Conservation (phyloP, 2,329 filamentous ascomycete genomes). For the Calonectria multiphialidica region DNA sequence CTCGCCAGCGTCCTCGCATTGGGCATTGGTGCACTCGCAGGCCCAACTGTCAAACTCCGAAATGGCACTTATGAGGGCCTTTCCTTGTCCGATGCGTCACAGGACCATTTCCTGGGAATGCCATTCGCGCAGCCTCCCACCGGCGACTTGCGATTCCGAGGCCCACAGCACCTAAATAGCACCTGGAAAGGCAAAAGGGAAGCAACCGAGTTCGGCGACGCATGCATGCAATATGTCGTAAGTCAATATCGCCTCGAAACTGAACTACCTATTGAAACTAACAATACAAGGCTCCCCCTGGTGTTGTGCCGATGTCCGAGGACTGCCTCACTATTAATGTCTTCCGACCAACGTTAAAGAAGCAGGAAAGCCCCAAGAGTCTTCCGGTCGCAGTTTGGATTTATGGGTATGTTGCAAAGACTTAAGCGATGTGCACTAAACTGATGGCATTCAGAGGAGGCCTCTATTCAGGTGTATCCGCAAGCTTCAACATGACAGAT, state of each 20-base stretch:
- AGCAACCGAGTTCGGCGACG: not conserved
- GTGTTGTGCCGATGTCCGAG: conserved; percentile 1
- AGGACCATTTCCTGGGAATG: conserved; percentile 4
- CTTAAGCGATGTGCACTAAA: not conserved
- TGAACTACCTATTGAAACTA: not conserved
- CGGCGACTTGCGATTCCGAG: not conserved
- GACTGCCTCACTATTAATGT: conserved; percentile 6
- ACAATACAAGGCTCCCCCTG: not conserved
- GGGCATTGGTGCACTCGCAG: not conserved
- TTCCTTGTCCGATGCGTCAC: not conserved
- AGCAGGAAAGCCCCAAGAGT: not conserved
- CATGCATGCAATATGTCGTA: conserved; percentile 9
- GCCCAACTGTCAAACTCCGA: not conserved
- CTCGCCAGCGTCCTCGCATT: not conserved
- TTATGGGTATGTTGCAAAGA: not conserved
- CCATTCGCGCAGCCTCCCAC: conserved; percentile 4
- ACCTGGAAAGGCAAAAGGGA: not conserved
- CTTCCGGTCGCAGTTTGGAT: conserved; percentile 8
- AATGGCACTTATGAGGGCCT: conserved; percentile 11
- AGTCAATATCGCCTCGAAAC: not conserved
- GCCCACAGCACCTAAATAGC: not conserved
- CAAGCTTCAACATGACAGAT: conserved; percentile 3
- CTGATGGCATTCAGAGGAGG: not conserved
- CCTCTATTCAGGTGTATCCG: not conserved
- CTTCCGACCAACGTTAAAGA: not conserved